Base-by-base conservation (phyloP, 2,329 filamentous ascomycete genomes). In the Hymenoscyphus linearis region DNA sequence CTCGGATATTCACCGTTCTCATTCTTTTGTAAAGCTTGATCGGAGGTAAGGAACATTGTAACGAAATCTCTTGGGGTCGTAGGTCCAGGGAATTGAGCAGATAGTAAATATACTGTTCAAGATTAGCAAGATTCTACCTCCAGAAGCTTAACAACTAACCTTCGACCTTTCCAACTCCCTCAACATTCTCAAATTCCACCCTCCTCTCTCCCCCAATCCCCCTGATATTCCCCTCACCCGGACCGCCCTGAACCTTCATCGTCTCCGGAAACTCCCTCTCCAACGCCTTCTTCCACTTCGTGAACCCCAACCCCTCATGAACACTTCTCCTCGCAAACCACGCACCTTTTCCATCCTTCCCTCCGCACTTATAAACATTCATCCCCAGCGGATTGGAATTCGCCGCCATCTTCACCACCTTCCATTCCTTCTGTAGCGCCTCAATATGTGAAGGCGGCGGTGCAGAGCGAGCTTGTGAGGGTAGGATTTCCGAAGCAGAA, bases 281-380 rank as follows among this genome's bases (percentile, higher is more conserved):
- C 70, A 97, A 82, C 2, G 88, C 91, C 57, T 80, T 80, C 77
- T 87, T 89, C 87, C 91, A 96, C 71, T 85, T 86, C 22, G 84
- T 82, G 73, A 96, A 96, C 0, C 86, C 80, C 22, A 96, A 73
- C 0, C 88, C 90, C 68, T 89, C 85, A 70, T 97, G 92, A 22
- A 96, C 80, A 72, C 91, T 96, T 55, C 89, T 80, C 60, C 93
- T 80, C 26, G 91, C 91, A 75, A 97, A 98, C 93, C 93, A 98
- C 7, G 89, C 82, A 2, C 93, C 93, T 66, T 87, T 87, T 40
- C 91, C 86, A 74, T 98, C 93, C 68, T 90, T 88, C 2, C 88
- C 85, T 0, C 81, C 77, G 62, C 95, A 81, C 74, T 96, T 96
- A 77, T 89, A 96, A 26, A 97, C 85, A 60, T 80, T 82, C 64